Evolutionary conservation across 148 eudicot species (phyloP).

Genomic region (Rhododendron ovatum): DNA sequence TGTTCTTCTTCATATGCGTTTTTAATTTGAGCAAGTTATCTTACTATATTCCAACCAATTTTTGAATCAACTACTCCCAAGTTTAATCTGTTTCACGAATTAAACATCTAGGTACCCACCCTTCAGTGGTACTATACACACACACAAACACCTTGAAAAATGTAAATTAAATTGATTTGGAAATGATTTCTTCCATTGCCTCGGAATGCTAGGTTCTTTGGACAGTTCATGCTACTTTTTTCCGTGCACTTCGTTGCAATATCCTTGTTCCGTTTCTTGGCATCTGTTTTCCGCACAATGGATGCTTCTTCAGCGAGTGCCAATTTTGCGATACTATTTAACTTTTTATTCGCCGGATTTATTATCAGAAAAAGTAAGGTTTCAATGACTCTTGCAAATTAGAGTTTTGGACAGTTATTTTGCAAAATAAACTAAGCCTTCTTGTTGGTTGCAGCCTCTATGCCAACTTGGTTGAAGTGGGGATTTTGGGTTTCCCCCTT

Average conservation of each 20-base stretch:
- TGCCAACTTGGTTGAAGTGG: slow-evolving; percentile 85
- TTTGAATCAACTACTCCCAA: background rate
- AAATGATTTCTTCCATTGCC: background rate
- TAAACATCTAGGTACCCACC: background rate
- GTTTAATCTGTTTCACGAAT: background rate
- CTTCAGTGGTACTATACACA: background rate
- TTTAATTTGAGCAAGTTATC: background rate
- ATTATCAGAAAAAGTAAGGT: slow-evolving; percentile 59
- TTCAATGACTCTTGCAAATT: background rate
- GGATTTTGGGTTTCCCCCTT: slow-evolving; percentile 73
- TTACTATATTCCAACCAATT: background rate
- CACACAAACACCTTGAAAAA: background rate
- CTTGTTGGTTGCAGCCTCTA: slow-evolving; percentile 51
- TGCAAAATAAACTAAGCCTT: background rate
- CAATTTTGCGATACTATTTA: slow-evolving; percentile 33
- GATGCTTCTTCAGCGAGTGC: slow-evolving; percentile 49
- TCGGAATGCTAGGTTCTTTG: slow-evolving; percentile 46
- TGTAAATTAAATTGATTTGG: background rate
- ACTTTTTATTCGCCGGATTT: slow-evolving; percentile 66
- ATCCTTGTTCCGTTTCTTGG: slow-evolving; percentile 72
- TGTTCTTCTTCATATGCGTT: background rate
- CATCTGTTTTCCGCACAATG: slow-evolving; percentile 46
- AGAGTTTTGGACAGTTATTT: background rate
- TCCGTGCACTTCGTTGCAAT: slow-evolving; percentile 55
- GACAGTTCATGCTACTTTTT: slow-evolving; percentile 55